Percentiles rank a stretch among this genome's conserved stretches.
phyloP scores from a whole-genome alignment of 2,329 filamentous ascomycete species.

The Diaporthe velutina region DNA sequence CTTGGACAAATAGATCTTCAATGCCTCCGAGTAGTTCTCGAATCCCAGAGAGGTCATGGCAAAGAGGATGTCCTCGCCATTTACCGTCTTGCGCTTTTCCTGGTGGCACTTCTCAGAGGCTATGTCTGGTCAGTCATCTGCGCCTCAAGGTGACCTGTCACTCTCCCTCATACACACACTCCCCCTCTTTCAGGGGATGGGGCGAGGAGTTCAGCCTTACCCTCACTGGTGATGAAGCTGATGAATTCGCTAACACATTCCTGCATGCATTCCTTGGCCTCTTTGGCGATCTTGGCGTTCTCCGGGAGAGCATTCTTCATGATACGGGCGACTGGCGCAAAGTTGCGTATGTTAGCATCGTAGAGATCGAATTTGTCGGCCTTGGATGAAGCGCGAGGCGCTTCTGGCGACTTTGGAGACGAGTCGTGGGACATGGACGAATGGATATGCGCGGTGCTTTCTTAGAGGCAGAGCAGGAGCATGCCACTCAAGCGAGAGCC shows the following conservation, averaged over 20 bases:
- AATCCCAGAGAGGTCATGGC: conserved; percentile 99
- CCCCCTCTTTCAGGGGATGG: background rate
- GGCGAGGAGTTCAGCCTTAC: conserved; percentile 66
- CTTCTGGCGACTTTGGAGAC: conserved; percentile 64
- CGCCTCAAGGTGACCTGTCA: conserved; percentile 29
- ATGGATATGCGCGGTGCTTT: conserved; percentile 51
- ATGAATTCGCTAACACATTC: conserved; percentile 99
- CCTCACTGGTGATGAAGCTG: conserved; percentile 99
- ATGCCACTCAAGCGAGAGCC: conserved; percentile 57
- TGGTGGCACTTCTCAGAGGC: conserved; percentile 99
- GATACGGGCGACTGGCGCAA: conserved; percentile 96
- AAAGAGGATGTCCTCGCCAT: conserved; percentile 98
- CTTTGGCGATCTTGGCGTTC: conserved; percentile 98
- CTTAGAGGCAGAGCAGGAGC: conserved; percentile 60
- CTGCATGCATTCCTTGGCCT: conserved; percentile 99
- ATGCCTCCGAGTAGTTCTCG: conserved; percentile 97
- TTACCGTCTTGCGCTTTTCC: conserved; percentile 99
- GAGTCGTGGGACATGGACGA: conserved; percentile 71
- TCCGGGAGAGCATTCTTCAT: conserved; percentile 99
- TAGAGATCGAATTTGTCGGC: conserved; percentile 66
- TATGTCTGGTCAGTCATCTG: conserved; percentile 57
- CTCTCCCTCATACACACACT: background rate
- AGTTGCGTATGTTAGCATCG: conserved; percentile 95
- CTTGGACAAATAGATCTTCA: conserved; percentile 98
- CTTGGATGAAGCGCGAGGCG: conserved; percentile 58